These are phyloP conservation scores for Trichophyton verrucosum DNA, from an alignment of 2,329 filamentous ascomycete genomes.

Conservation along the genomic window DNA sequence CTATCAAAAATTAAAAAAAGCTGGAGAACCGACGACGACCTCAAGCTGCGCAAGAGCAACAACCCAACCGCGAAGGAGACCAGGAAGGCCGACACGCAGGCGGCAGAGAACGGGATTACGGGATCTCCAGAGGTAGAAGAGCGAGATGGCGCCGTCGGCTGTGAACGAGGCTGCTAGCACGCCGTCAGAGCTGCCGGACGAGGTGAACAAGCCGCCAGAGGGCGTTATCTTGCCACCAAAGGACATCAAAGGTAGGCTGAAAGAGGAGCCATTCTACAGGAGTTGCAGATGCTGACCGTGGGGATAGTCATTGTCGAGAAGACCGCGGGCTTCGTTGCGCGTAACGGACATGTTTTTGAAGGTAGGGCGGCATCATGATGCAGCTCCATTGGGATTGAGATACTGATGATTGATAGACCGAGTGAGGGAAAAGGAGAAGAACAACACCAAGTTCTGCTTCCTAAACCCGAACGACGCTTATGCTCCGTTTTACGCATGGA, in stretches of 20 bases:
- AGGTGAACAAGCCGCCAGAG: conserved; percentile 64
- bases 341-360: conserved; percentile 56
- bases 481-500: conserved; percentile 80
- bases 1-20: not conserved
- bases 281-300: conserved; percentile 17
- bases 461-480: conserved; percentile 70
- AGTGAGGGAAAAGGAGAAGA: conserved; percentile 70
- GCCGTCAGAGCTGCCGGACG: conserved; percentile 33
- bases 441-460: conserved; percentile 86
- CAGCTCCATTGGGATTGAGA: not conserved
- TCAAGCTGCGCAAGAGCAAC: not conserved
- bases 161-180: conserved; percentile 25
- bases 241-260: conserved; percentile 55
- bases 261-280: not conserved
- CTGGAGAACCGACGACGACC: not conserved
- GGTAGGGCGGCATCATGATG: conserved; percentile 23
- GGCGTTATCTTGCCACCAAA: conserved; percentile 76
- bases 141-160: conserved; percentile 28
- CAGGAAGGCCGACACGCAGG: not conserved
- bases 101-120: too few relatives aligned
- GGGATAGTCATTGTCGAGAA: conserved; percentile 64
- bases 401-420: conserved; percentile 39
- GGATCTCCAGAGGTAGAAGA: not conserved
- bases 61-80: not conserved
- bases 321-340: conserved; percentile 80